phyloP scores from a whole-genome alignment of 2,329 filamentous ascomycete genomes.

The Aspergillus sp. region DNA sequence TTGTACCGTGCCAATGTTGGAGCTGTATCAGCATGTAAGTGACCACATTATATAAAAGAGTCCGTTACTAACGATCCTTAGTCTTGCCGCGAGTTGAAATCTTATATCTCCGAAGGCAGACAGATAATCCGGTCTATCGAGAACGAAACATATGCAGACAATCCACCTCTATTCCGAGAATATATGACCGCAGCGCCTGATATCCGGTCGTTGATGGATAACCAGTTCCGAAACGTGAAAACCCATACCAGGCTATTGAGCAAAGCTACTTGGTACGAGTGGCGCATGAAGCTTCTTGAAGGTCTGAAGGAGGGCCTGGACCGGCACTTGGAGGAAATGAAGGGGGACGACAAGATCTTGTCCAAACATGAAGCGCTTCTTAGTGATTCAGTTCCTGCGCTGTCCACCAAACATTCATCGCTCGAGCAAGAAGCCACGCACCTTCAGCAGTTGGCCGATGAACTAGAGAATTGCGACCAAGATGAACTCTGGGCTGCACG shows the following conservation, averaged over 20 bases:
- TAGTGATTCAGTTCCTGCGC: constrained; percentile 63
- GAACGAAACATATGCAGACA: constrained; percentile 81
- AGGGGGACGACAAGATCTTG: constrained; percentile 67
- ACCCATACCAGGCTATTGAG: constrained; percentile 85
- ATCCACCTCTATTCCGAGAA: constrained; percentile 86
- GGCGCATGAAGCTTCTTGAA: constrained; percentile 85
- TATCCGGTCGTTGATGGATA: constrained; percentile 85
- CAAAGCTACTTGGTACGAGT: constrained; percentile 97
- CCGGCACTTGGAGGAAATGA: constrained; percentile 74
- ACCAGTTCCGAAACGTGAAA: constrained; percentile 96
- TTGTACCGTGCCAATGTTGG: constrained; percentile 88
- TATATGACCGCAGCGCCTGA: constrained; percentile 84
- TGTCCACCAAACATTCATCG: constrained; percentile 61
- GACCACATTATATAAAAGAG: neutral
- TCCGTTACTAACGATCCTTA: constrained; percentile 35
- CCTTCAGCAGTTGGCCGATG: constrained; percentile 69
- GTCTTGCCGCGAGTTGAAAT: constrained; percentile 92
- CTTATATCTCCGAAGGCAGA: constrained; percentile 91
- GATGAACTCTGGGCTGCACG: constrained; percentile 73
- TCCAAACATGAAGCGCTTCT: constrained; percentile 68
- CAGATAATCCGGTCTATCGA: constrained; percentile 90
- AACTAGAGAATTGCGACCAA: constrained; percentile 65
- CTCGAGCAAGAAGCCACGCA: constrained; percentile 65
- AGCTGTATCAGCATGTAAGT: constrained; percentile 85
- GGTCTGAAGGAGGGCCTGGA: constrained; percentile 79